A percentile compares a stretch with the other conserved stretches of the same genome.
Conservation (phyloP, 306 rosid genomes). For the Heteromeles arbutifolia region DNA sequence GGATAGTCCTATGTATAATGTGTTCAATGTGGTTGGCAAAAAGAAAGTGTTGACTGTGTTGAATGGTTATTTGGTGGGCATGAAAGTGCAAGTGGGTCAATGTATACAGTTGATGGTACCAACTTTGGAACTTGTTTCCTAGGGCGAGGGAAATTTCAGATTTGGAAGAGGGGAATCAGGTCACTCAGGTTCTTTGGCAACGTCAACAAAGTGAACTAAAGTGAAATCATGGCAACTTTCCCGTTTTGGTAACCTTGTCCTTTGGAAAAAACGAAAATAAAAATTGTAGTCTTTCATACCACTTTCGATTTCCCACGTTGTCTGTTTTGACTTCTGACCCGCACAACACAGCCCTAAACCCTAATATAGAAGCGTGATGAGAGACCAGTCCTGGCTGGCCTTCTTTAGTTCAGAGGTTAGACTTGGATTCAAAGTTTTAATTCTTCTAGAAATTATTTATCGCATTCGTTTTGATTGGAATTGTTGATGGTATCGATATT, state of each 20-base stretch:
- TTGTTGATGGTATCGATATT: neutral
- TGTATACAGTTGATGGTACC: neutral
- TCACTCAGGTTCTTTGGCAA: neutral
- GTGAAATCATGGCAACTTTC: constrained; percentile 18
- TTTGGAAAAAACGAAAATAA: neutral
- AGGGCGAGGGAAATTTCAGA: neutral
- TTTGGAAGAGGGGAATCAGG: neutral
- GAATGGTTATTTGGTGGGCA: neutral
- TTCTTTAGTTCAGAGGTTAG: too few relatives aligned
- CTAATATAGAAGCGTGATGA: too few relatives aligned
- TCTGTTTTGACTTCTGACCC: too few relatives aligned
- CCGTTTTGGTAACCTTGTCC: constrained; percentile 52
- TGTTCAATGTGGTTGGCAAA: neutral
- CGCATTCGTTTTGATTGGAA: neutral
- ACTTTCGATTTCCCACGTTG: too few relatives aligned
- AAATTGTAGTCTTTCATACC: too few relatives aligned
- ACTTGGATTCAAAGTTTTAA: neutral
- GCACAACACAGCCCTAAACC: too few relatives aligned
- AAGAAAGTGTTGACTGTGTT: too few relatives aligned
- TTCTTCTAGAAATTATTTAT: too few relatives aligned
- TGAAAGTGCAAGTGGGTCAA: neutral
- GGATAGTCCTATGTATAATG: neutral
- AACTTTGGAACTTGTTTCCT: constrained; percentile 4
- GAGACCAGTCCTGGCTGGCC: too few relatives aligned
- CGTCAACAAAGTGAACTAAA: neutral